Conservation (phyloP, 2,329 filamentous ascomycete species). For the Ophiostoma piceae region DNA sequence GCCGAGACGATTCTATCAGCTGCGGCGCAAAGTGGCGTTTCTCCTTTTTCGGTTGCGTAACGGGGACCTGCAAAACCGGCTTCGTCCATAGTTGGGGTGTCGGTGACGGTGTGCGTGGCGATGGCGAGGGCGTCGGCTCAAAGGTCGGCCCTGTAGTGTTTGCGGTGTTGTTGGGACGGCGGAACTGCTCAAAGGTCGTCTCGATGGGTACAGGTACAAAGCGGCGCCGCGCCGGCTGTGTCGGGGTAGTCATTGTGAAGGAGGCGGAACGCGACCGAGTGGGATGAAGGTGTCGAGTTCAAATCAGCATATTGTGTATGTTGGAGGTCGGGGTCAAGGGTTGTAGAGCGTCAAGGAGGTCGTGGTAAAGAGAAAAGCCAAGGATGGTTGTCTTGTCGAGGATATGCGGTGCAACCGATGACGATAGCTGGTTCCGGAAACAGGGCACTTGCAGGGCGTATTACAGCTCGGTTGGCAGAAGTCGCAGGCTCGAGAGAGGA, state of each 20-base stretch:
- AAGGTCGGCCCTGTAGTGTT: slow-evolving; percentile 32
- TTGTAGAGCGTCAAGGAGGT: background rate
- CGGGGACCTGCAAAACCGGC: background rate
- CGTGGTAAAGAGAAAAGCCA: background rate
- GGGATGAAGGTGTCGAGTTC: background rate
- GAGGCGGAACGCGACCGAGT: background rate
- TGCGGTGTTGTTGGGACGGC: slow-evolving; percentile 34
- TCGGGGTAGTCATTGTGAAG: slow-evolving; percentile 11
- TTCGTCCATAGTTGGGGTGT: slow-evolving; percentile 18
- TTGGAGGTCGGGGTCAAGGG: background rate
- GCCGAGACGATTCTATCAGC: slow-evolving; percentile 71
- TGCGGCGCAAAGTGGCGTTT: slow-evolving; percentile 65
- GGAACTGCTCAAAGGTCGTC: slow-evolving; percentile 59
- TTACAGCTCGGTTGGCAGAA: background rate
- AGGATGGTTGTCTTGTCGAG: background rate
- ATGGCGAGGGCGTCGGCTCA: slow-evolving; percentile 50
- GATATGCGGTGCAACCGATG: background rate
- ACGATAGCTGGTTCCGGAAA: background rate
- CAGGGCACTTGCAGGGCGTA: background rate
- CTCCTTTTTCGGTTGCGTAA: slow-evolving; percentile 27
- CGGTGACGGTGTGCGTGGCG: slow-evolving; percentile 40
- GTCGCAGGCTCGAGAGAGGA: background rate
- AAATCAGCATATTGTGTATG: slow-evolving; percentile 10
- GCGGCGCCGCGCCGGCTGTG: slow-evolving; percentile 38
- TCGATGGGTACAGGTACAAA: slow-evolving; percentile 68